Evolutionary conservation across 331 rosid species (phyloP), one percentile per base, ranked within the genome.

Genomic region (Pyracantha coccinea): DNA sequence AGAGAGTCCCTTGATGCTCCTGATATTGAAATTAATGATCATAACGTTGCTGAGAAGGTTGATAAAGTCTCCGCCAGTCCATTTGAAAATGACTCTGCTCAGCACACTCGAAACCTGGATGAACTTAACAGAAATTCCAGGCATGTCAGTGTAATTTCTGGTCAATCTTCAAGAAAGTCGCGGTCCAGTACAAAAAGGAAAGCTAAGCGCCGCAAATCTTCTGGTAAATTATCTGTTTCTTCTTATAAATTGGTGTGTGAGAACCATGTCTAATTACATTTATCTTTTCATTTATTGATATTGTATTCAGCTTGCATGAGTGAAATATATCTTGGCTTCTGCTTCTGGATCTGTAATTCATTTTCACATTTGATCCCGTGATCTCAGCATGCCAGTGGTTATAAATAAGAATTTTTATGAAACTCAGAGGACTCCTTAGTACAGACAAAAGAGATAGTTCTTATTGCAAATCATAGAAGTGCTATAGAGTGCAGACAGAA

Each of bases 111-210:
- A 62, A 74, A 10, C 63, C 70, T 71, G 69, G 81, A 77, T 47
- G 69, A 76, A 70, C 72, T 67, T 61, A 78, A 80, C 75, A 38
- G 75, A 79, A 83, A 83, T 66, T 84, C 92, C 72, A 83, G 59
- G 76, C 91, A 71, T 52, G 83, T 73, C 25, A 66, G 72, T 69
- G 64, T 47, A 61, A 19, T 13, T 60, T 75, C 28, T 61, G 83
- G 77, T 75, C 91, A 81, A 23, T 81, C 90, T 64, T 80, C 76
- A 29, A 88, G n/a, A 83, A 87, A 75, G 60, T 65, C 88, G 8
- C 85, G 68, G 54, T 60, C 86, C 29, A 87, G 80, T 81, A 80
- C 88, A 66, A 93, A 89, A 85, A 93, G 70, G 85, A 93, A 87
- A 84, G 28, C 76, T 69, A 93, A 77, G 75, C 91, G 84, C 38